Percentiles rank a stretch among this genome's conserved stretches.
Conservation (phyloP, 2,329 filamentous ascomycete genomes). For the Aspergillus latus region DNA sequence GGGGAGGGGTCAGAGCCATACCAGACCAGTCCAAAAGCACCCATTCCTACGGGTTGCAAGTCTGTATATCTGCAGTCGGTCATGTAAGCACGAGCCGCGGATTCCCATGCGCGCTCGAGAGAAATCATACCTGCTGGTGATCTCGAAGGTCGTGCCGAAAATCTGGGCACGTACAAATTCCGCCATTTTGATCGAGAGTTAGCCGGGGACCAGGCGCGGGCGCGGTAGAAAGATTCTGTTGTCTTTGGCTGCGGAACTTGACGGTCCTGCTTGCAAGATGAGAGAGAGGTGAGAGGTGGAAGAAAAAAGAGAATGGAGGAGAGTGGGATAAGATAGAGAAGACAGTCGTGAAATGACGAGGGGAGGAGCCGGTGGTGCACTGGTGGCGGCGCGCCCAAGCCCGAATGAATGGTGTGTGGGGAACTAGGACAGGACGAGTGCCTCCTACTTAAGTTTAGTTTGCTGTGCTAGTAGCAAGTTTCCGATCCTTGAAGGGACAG, state of each 20-base stretch:
- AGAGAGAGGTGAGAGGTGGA: constrained; percentile 13
- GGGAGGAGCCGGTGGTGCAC: constrained; percentile 8
- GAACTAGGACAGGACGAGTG: constrained; percentile 21
- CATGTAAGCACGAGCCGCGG: constrained; percentile 19
- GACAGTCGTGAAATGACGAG: constrained; percentile 19
- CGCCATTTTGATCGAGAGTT: constrained; percentile 66
- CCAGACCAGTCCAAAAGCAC: constrained; percentile 97
- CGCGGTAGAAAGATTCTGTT: constrained; percentile 5
- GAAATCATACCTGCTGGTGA: constrained; percentile 80
- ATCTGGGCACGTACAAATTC: constrained; percentile 99
- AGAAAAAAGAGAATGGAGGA: background rate
- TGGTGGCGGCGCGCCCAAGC: constrained; percentile 24
- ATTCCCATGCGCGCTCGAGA: background rate
- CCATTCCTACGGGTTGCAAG: constrained; percentile 98
- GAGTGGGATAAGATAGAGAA: constrained; percentile 10
- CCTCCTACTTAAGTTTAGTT: constrained; percentile 14
- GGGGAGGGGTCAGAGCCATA: constrained; percentile 49
- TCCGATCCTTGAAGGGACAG: constrained; percentile 21
- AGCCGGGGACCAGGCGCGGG: constrained; percentile 17
- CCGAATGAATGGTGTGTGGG: constrained; percentile 28
- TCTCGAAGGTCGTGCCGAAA: constrained; percentile 99
- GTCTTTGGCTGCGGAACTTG: background rate
- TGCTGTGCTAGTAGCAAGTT: constrained; percentile 17
- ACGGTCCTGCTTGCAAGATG: background rate
- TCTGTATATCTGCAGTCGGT: constrained; percentile 76